Base-by-base conservation (phyloP, 2,329 filamentous ascomycete species). In the Penicillium sclerotiorum region DNA sequence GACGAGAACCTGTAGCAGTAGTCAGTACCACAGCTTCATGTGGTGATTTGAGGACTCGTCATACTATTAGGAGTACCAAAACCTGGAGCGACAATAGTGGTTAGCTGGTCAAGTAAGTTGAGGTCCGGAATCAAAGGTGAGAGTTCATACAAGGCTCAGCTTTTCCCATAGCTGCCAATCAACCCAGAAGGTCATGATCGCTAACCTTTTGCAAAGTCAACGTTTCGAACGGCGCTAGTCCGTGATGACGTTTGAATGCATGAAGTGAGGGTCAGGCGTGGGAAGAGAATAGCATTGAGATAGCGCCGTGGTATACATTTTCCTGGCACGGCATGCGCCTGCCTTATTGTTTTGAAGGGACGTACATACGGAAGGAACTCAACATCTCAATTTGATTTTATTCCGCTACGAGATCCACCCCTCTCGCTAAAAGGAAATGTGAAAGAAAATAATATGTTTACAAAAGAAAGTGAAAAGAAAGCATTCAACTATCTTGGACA, bases 131-230 rank as follows among this genome's bases (percentile, higher is more conserved):
- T 30, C 20, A 13, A 5, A 38, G n/a, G 5, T 13, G 8, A 18
- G 12, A 28, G 18, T 18, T 79, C 88, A 78, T 76, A 95, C 91
- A 75, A 95, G 90, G 45, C 86, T 89, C 85, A 96, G 86, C 76
- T 95, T 85, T 78, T 94, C 84, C 91, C 91, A 96, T 62, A 94
- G 75, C 60, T 81, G 76, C 91, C 90, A 95, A 42, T 74, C 78
- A 35, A 77, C 63, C 71, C 88, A 90, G 70, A 90, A 89, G 32
- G 44, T 49, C 65, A 72, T 73, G 43, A 44, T 66, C 43, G 37
- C 32, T 2, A n/a, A 33, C n/a, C n/a, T 28, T 28, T 28, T 28
- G 25, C 25, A 28, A 7, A 7, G 12, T 28, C 7, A 28, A 28
- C 12, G n/a, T n/a, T n/a, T n/a, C n/a, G n/a, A n/a, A n/a, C n/a